Evolutionary conservation across 352 stramenopile species (phyloP), one percentile per base, ranked within the genome.

Genomic region (Aphanomyces stellatus): DNA sequence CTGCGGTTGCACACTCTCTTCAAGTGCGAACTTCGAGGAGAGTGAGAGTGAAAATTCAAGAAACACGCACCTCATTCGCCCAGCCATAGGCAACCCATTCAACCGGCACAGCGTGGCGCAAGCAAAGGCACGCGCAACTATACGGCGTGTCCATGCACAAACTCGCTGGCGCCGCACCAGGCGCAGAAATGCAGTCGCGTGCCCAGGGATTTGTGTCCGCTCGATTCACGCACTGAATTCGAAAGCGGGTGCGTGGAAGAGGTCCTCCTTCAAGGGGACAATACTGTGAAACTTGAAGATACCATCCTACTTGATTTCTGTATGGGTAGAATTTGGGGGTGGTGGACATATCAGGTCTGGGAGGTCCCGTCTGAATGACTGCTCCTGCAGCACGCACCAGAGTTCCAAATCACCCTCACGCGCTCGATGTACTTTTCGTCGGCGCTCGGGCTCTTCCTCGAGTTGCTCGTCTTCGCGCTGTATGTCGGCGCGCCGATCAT

Each of bases 371-470:
- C 22, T 57, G 30, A 57, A 57, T 57, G 49, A 57, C 49, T 57
- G 49, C 49, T 22, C 5, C 49, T 19, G n/a, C n/a, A n/a, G n/a
- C n/a, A n/a, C n/a, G n/a, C n/a, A n/a, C 2, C 49, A 30, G 19
- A 30, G 30, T 57, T 57, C 3, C 8, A 57, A 57, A 57, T 57
- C 49, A 57, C 49, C 49, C 15, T n/a, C n/a, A n/a, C n/a, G n/a
- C n/a, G n/a, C 25, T 33, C 19, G 49, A 57, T 57, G 49, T 57
- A 37, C 49, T n/a, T 57, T 30, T 57, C 49, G 49, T 57, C 49
- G 25, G 49, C 27, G 49, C 5, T 37, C n/a, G 60, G 60, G 8
- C 60, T 67, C 31, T 60, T 67, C 27, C 42, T 67, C 24, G 60
- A 67, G 34, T 10, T 40, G 5, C n/a, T 40, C 31, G 27, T 67